A percentile compares a stretch with the other conserved stretches of the same genome.
These are phyloP conservation scores for Logfia minima DNA, from an alignment of 129 eudicot genomes.

Conservation along the genomic window DNA sequence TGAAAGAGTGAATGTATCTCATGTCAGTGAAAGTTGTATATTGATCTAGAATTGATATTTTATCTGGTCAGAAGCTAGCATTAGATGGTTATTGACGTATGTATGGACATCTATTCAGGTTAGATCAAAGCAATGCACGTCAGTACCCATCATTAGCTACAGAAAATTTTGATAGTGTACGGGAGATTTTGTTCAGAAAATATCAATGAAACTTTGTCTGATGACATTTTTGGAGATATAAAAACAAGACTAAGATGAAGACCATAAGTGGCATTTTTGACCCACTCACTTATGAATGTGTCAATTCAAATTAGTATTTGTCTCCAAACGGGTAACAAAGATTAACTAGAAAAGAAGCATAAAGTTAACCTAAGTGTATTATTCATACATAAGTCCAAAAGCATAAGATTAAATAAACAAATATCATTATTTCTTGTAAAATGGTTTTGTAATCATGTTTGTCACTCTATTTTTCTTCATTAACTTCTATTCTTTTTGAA, in stretches of 20 bases:
- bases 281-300: background rate
- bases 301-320: background rate
- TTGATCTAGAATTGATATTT: background rate
- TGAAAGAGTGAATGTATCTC: background rate
- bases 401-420: background rate
- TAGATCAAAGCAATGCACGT: background rate
- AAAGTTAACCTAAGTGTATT: background rate
- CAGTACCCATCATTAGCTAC: background rate
- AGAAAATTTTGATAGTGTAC: too few relatives aligned
- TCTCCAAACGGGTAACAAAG: background rate
- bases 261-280: background rate
- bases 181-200: background rate
- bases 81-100: background rate
- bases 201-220: background rate
- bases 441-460: background rate
- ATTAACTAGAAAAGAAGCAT: background rate
- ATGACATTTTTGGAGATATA: background rate
- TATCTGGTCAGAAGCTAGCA: background rate
- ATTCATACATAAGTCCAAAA: background rate
- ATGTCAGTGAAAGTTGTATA: slow-evolving; percentile 18
- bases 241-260: background rate
- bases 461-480: background rate
- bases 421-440: background rate
- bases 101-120: background rate
- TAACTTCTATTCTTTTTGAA: background rate